Conservation (phyloP, 75 land plant genomes). For the Picea glauca region DNA sequence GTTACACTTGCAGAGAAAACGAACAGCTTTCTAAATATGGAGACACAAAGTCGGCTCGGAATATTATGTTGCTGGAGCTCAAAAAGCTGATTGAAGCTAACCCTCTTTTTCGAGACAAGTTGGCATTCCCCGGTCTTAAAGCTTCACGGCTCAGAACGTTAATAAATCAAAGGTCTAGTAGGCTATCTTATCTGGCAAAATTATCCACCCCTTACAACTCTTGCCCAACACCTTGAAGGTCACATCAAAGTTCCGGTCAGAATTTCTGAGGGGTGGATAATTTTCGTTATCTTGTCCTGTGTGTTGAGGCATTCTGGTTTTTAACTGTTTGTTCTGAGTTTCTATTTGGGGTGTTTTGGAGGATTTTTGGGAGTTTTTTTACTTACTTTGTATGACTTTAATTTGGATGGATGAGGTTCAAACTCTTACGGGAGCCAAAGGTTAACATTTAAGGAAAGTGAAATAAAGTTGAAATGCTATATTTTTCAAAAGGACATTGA, state of each 20-base stretch:
- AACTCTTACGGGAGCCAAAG: no score
- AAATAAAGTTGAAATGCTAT: neutral
- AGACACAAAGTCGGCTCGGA: slow-evolving; percentile 82
- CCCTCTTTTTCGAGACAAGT: slow-evolving; percentile 76
- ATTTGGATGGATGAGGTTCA: neutral
- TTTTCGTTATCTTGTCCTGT: no score
- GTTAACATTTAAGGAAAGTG: no score
- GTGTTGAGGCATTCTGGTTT: no score
- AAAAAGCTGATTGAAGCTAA: slow-evolving; percentile 75
- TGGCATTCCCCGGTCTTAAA: slow-evolving; percentile 62
- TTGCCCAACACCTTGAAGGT: no score
- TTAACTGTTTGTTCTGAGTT: no score
- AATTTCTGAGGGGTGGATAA: no score
- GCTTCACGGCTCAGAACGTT: slow-evolving; percentile 65
- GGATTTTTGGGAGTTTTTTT: neutral
- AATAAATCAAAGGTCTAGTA: slow-evolving; percentile 67
- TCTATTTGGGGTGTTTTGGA: no score
- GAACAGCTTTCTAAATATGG: slow-evolving; percentile 85
- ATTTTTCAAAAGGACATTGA: neutral
- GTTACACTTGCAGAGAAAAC: slow-evolving; percentile 55
- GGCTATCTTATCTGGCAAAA: no score
- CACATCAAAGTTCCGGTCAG: no score
- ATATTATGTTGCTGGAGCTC: slow-evolving; percentile 74
- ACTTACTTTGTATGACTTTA: neutral
- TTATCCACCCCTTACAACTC: no score